Percentiles rank a stretch among this genome's conserved stretches.
Conservation (phyloP, 495 filamentous ascomycete species). For the Aspergillus coremiiformis region DNA sequence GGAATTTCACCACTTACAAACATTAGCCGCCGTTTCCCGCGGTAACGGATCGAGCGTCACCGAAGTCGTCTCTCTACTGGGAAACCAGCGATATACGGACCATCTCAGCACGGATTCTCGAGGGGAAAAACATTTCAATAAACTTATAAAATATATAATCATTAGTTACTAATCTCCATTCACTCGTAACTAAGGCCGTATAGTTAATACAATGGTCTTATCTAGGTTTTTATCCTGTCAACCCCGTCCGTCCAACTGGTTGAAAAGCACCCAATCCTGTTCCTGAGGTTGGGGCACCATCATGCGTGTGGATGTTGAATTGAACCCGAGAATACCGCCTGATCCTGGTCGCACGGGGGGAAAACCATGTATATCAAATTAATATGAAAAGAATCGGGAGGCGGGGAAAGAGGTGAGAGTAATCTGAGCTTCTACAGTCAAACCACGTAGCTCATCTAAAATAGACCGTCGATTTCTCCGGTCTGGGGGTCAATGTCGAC, state of each 20-base stretch:
- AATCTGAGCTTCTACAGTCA: neutral
- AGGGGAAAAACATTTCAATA: neutral
- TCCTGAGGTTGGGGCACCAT: neutral
- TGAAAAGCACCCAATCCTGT: neutral
- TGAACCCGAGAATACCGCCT: slow-evolving; percentile 9
- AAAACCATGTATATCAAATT: neutral
- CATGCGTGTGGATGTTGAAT: slow-evolving; percentile 16
- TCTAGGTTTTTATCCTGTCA: neutral
- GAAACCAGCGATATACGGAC: neutral
- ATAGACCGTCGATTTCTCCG: slow-evolving; percentile 91
- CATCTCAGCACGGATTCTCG: neutral
- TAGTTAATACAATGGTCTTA: neutral
- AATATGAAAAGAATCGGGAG: neutral
- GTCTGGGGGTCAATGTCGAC: slow-evolving; percentile 91
- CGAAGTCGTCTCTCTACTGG: slow-evolving; percentile 2
- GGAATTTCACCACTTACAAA: neutral
- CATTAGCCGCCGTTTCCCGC: slow-evolving; percentile 11
- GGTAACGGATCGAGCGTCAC: slow-evolving; percentile 8
- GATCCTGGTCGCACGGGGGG: neutral
- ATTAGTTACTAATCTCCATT: neutral
- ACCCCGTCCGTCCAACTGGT: neutral
- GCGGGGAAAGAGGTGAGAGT: neutral
- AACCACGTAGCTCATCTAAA: slow-evolving; percentile 44
- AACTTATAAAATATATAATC: neutral
- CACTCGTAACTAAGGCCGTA: neutral